phyloP scores from a whole-genome alignment of 2,329 filamentous ascomycete species.

The Penicillium sp. region DNA sequence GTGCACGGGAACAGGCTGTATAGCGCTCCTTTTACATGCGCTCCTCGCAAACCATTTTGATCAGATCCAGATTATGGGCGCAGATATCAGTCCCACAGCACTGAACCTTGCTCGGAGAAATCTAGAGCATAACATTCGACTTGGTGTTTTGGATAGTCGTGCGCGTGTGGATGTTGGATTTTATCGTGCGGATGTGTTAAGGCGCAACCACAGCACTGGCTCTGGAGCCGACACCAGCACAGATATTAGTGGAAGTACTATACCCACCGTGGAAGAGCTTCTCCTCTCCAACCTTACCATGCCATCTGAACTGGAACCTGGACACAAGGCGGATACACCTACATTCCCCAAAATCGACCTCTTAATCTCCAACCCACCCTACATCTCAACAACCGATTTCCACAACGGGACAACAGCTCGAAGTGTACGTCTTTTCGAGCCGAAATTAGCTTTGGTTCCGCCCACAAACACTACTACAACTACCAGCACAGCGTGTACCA shows the following conservation, averaged over 20 bases:
- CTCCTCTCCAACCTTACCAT: conserved; percentile 17
- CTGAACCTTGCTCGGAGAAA: conserved; percentile 70
- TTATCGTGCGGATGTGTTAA: conserved; percentile 50
- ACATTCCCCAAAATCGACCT: conserved; percentile 57
- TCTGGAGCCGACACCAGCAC: background rate
- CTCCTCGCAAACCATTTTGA: conserved; percentile 54
- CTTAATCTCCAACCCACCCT: conserved; percentile 87
- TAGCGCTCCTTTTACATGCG: conserved; percentile 74
- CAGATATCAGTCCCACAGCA: conserved; percentile 73
- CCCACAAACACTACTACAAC: conserved; percentile 34
- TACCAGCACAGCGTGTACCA: too few relatives aligned
- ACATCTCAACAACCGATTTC: conserved; percentile 72
- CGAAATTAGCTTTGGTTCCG: conserved; percentile 75
- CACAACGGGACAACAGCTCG: conserved; percentile 62
- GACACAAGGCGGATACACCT: background rate
- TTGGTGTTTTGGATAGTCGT: conserved; percentile 30
- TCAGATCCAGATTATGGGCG: conserved; percentile 61
- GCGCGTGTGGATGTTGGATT: conserved; percentile 50
- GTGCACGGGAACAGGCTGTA: conserved; percentile 90
- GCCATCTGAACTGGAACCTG: background rate
- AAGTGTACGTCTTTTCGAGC: conserved; percentile 82
- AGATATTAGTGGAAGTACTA: background rate
- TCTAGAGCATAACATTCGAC: conserved; percentile 54
- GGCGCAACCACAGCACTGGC: background rate
- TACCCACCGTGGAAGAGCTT: conserved; percentile 21